These are phyloP conservation scores for Geotrichum europaeum DNA, from an alignment of 1,139 yeast species.

Conservation along the genomic window DNA sequence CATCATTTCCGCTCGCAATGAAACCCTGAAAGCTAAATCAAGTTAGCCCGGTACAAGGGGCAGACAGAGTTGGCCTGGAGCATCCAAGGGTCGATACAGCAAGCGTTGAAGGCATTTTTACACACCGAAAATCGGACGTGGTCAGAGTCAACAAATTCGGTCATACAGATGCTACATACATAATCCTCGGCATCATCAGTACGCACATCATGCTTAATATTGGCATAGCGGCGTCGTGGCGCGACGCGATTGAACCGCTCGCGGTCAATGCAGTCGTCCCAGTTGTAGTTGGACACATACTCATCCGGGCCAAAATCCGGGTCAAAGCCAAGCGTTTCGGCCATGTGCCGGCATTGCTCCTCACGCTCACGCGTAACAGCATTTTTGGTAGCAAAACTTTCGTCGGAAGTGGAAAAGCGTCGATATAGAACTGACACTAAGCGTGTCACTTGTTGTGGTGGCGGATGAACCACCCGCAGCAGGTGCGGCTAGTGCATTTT, in stretches of 20 bases:
- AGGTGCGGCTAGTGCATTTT: background rate
- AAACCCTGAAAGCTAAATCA: background rate
- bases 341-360: background rate
- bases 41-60: constrained; percentile 53
- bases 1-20: background rate
- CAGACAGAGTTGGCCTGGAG: constrained; percentile 71
- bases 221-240: background rate
- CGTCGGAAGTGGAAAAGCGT: background rate
- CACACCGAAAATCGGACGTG: constrained; percentile 66
- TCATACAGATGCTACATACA: constrained; percentile 50
- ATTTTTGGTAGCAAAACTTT: too few relatives aligned
- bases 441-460: background rate
- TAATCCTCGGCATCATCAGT: background rate
- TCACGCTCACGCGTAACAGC: background rate
- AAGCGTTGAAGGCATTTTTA: constrained; percentile 77
- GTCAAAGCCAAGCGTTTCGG: constrained; percentile 1
- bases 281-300: background rate
- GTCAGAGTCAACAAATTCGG: constrained; percentile 55
- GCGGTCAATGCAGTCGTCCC: background rate
- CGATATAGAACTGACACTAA: background rate
- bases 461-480: background rate
- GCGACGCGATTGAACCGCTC: background rate
- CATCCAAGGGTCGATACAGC: constrained; percentile 79
- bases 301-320: constrained; percentile 4
- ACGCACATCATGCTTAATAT: background rate